Conservation (phyloP, 2,329 filamentous ascomycete genomes). For the Chaetomiaceae sp. region DNA sequence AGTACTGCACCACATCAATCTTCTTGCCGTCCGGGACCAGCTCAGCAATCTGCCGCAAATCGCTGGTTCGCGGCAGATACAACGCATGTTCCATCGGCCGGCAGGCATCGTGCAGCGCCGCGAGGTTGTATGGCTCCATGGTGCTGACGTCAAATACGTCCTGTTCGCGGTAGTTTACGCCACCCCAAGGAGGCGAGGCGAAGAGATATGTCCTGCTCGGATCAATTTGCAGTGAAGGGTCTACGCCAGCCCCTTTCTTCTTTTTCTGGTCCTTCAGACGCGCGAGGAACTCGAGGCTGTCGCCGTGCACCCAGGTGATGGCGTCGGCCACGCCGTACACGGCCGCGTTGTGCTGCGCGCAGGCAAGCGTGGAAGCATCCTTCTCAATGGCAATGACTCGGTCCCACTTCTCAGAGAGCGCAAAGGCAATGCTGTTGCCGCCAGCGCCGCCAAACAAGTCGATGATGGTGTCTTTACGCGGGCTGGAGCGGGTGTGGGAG, state of each 20-base stretch:
- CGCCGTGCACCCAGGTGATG: constrained; percentile 81
- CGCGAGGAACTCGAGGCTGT: constrained; percentile 73
- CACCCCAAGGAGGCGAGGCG: constrained; percentile 56
- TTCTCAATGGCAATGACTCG: constrained; percentile 85
- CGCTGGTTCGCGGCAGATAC: constrained; percentile 79
- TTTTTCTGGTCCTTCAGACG: constrained; percentile 15
- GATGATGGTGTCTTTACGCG: constrained; percentile 56
- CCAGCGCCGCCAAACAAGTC: constrained; percentile 90
- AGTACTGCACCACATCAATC: constrained; percentile 80
- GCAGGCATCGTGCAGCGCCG: constrained; percentile 57
- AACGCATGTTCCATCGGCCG: constrained; percentile 58
- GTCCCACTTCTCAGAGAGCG: constrained; percentile 70
- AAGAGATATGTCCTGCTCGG: constrained; percentile 43
- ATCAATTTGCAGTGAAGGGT: constrained; percentile 37
- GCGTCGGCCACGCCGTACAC: constrained; percentile 71
- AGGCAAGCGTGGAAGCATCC: constrained; percentile 71
- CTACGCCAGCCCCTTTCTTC: constrained; percentile 22
- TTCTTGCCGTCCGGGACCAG: constrained; percentile 46
- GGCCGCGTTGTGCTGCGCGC: constrained; percentile 85
- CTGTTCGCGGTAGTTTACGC: constrained; percentile 48
- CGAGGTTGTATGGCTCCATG: constrained; percentile 82
- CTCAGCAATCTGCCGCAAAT: constrained; percentile 69
- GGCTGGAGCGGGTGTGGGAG: constrained; percentile 44
- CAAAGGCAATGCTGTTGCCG: constrained; percentile 93
- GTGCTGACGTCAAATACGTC: constrained; percentile 74